A percentile compares a stretch with the other conserved stretches of the same genome.
phyloP scores from a whole-genome alignment of 257 asterid genomes.

The Capsicum pubescens region DNA sequence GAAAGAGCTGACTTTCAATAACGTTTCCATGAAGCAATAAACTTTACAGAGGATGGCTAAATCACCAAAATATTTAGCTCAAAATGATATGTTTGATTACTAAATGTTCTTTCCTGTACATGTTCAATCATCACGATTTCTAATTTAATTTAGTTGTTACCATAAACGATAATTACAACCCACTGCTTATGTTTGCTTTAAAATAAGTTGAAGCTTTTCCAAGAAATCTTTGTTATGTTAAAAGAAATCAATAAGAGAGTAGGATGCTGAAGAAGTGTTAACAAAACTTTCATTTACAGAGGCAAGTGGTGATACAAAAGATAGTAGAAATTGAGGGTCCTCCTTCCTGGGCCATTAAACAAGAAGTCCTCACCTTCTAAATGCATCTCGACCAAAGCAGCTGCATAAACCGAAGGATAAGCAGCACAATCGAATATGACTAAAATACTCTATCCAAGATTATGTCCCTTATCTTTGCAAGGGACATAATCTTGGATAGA shows the following conservation, averaged over 20 bases:
- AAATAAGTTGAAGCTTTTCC: no score
- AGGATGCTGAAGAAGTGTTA: no score
- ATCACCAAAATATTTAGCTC: background rate
- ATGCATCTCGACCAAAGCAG: constrained; percentile 98
- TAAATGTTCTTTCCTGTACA: background rate
- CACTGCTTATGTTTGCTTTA: background rate
- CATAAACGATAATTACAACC: background rate
- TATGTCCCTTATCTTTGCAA: no score
- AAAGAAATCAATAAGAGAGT: no score
- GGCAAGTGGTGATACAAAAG: no score
- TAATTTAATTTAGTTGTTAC: background rate
- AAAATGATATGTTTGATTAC: background rate
- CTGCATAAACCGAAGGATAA: no score
- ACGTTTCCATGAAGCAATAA: background rate
- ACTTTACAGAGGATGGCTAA: background rate
- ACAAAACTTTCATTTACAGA: no score
- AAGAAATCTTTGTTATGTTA: no score
- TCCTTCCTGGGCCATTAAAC: constrained; percentile 84
- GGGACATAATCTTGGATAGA: no score
- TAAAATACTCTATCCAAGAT: no score
- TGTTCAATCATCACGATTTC: background rate
- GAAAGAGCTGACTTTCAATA: background rate
- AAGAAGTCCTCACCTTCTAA: constrained; percentile 94
- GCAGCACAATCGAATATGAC: no score
- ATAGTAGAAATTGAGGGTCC: no score